Evolutionary conservation across 1,284 basidiomycete genomes (phyloP), one percentile per base, ranked within the genome.

Genomic region (Psilocybe mexicana): DNA sequence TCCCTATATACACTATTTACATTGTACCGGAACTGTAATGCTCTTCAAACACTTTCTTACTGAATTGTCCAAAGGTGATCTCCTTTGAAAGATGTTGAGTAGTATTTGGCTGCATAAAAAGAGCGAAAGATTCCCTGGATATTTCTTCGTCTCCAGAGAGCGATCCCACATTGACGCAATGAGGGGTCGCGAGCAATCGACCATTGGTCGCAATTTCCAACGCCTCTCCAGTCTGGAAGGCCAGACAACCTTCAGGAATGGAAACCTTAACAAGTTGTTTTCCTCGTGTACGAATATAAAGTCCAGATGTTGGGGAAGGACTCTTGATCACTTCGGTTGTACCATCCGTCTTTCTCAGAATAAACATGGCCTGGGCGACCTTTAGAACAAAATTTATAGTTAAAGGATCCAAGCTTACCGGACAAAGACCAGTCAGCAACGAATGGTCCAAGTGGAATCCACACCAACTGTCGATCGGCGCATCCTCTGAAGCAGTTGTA

Each of bases 201-300:
- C 85, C 85, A 18, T 79, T 84, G 1, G 94, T 96, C 11, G 94
- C 87, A 30, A 97, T 78, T 71, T 95, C 87, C 28, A 98, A 83
- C 12, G 94, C 92, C 74, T 97, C 93, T 6, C 94, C 94, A 0
- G 93, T 96, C 72, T 98, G 94, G 73, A 97, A 96, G 1, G 94
- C 94, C 58, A 93, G 74, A 68, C 86, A 90, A 67, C 92, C 84
- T 14, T 77, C 67, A 2, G 95, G 94, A 61, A 98, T 96, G 1
- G 84, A 78, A 11, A 95, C 92, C 70, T 93, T 94, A 14, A 85
- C 86, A 23, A 91, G 73, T 28, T 83, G 76, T 1, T 87, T 86
- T 6, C 87, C 89, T 44, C 94, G 84, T 14, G 91, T 93, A 55
- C 87, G 88, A 65, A 98, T 96, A 75, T 94, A 96, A 11, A 98